Conservation (phyloP, 2,329 filamentous ascomycete genomes). For the Davidsoniella neocaledoniae region DNA sequence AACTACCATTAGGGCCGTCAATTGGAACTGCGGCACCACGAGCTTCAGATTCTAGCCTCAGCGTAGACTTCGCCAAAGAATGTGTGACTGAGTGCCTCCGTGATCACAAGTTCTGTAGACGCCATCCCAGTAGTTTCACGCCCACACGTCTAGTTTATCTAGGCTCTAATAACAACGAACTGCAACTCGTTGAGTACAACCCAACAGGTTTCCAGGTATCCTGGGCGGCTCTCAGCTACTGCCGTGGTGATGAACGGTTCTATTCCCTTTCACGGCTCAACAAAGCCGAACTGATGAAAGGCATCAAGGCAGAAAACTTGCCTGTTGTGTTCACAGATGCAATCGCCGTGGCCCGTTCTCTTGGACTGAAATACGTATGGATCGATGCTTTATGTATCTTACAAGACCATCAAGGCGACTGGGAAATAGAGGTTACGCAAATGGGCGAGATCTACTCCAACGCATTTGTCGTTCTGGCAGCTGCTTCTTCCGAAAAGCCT, state of each 20-base stretch:
- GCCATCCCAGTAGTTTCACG: slow-evolving; percentile 3
- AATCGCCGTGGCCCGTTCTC: slow-evolving; percentile 15
- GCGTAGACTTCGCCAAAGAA: slow-evolving; percentile 3
- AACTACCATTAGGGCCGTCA: slow-evolving; percentile 7
- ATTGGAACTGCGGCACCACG: slow-evolving; percentile 11
- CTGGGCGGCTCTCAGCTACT: slow-evolving; percentile 13
- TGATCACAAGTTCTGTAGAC: slow-evolving; percentile 10
- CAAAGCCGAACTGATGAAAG: slow-evolving; percentile 6
- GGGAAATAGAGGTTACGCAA: slow-evolving; percentile 11
- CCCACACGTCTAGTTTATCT: slow-evolving; percentile 10
- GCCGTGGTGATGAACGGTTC: slow-evolving; percentile 6
- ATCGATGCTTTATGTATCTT: slow-evolving; percentile 21
- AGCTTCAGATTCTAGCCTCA: slow-evolving; percentile 8
- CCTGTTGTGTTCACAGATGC: slow-evolving; percentile 17
- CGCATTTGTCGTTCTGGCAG: slow-evolving; percentile 13
- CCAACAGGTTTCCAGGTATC: slow-evolving; percentile 7
- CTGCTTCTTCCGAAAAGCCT: slow-evolving; percentile 10
- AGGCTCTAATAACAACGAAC: slow-evolving; percentile 1
- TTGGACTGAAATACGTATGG: slow-evolving; percentile 19
- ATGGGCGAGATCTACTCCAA: slow-evolving; percentile 14
- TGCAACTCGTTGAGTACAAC: slow-evolving; percentile 9
- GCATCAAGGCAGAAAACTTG: slow-evolving; percentile 6
- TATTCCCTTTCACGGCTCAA: slow-evolving; percentile 10
- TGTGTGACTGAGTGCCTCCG: slow-evolving; percentile 10
- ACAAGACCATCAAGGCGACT: slow-evolving; percentile 15